A percentile compares a stretch with the other conserved stretches of the same genome.
phyloP scores from a whole-genome alignment of 768 basidiomycete species.

The Mycena latifolia region DNA sequence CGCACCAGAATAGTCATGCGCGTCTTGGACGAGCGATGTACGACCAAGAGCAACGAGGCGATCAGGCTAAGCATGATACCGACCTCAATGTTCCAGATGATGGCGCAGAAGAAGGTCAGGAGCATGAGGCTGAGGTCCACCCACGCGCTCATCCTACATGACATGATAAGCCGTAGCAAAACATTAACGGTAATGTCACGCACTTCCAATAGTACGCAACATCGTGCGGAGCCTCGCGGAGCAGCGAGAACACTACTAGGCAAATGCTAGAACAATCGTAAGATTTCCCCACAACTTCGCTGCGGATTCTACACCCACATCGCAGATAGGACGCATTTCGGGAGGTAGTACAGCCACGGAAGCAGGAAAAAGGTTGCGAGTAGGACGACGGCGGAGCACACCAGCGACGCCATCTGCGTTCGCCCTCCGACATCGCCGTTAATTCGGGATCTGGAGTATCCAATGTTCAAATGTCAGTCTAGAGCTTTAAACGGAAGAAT shows the following conservation, averaged over 20 bases:
- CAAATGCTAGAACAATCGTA: conserved; percentile 68
- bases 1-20: conserved; percentile 91
- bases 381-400: conserved; percentile 80
- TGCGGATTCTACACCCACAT: conserved; percentile 65
- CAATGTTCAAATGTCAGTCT: conserved; percentile 18
- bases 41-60: conserved; percentile 89
- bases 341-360: conserved; percentile 86
- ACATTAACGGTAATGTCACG: conserved; percentile 34
- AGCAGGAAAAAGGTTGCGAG: conserved; percentile 92
- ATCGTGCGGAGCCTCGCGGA: conserved; percentile 91
- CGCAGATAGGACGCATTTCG: conserved; percentile 90
- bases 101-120: conserved; percentile 88
- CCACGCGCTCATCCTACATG: conserved; percentile 88
- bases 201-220: conserved; percentile 87
- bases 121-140: conserved; percentile 88
- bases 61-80: conserved; percentile 92
- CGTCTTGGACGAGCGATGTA: conserved; percentile 89
- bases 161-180: background rate
- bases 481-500: background rate
- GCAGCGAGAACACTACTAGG: conserved; percentile 86
- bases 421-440: conserved; percentile 91
- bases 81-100: conserved; percentile 92
- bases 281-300: conserved; percentile 5
- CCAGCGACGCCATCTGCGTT: conserved; percentile 90
- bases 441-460: conserved; percentile 72